phyloP scores from a whole-genome alignment of 371 early-diverging fungal species.

The Apophysomyces ossiformis region DNA sequence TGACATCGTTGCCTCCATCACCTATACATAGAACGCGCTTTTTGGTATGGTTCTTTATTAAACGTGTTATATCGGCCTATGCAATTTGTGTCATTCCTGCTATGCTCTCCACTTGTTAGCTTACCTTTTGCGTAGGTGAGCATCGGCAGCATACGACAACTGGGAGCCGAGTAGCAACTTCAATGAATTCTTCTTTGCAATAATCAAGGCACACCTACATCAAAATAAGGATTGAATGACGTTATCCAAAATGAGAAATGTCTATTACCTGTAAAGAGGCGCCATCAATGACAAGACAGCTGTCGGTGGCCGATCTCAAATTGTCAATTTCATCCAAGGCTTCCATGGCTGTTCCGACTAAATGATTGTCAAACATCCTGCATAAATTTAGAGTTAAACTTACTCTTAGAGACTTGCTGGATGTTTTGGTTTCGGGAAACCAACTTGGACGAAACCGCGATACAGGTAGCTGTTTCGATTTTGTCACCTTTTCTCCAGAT shows the following conservation, averaged over 20 bases:
- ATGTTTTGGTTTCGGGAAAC: slow-evolving; percentile 89
- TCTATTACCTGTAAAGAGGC: slow-evolving; percentile 76
- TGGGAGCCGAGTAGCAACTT: slow-evolving; percentile 76
- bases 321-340: slow-evolving; percentile 72
- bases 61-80: slow-evolving; percentile 89
- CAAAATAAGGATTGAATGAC: slow-evolving; percentile 8
- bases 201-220: slow-evolving; percentile 69
- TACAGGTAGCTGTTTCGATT: slow-evolving; percentile 99
- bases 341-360: slow-evolving; percentile 62
- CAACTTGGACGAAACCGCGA: slow-evolving; percentile 93
- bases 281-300: slow-evolving; percentile 97
- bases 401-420: slow-evolving; percentile 74
- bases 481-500: slow-evolving; percentile 84
- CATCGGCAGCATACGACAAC: slow-evolving; percentile 98
- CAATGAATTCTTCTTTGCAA: slow-evolving; percentile 83
- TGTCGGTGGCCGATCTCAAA: slow-evolving; percentile 65
- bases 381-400: slow-evolving; percentile 9
- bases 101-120: background rate
- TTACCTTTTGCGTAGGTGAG: slow-evolving; percentile 97
- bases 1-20: slow-evolving; percentile 99
- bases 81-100: background rate
- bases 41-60: slow-evolving; percentile 80
- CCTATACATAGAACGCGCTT: slow-evolving; percentile 94
- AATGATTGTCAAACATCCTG: background rate
- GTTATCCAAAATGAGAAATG: background rate